Base-by-base conservation (phyloP, 768 basidiomycete species). In the Thelephora ganbajun region DNA sequence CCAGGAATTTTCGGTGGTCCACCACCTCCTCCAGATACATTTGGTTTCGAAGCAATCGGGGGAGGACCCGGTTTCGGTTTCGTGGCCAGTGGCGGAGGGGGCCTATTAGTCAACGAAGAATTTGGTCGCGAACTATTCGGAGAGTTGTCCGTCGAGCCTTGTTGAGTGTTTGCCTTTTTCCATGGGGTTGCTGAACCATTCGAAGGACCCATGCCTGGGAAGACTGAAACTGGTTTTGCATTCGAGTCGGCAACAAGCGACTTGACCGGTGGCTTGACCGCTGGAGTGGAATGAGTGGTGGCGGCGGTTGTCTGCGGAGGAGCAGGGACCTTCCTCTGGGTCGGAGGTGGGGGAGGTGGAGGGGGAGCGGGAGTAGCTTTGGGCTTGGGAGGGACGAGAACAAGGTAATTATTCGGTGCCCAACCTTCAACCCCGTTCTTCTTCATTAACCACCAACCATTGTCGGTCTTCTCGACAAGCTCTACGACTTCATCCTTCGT, bases 381-480 rank as follows among this genome's bases (percentile, higher is more conserved):
- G 2, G 79, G 72, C 53, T 74, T 78, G 18, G 76, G 76, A 14
- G 80, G 79, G 4, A 83, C 75, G 33, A 83, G 72, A 60, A 96
- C 92, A 6, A 94, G 78, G 58, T 92, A 96, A 62, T 90, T 92
- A 54, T 83, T 80, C 2, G 96, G 96, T 16, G 93, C 90, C 92
- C 93, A 99, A 12, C 90, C 96, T 60, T 97, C 91, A 14, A 68
- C 65, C 2, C 74, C 75, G 46, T 71, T 74, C 63, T 84, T 90
- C 71, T 83, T 87, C 48, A 97, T 83, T 30, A 96, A 71, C 94
- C 96, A 98, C 96, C 96, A 99, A 2, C 94, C 96, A 56, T 94
- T 94, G 50, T 92, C 79, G 59, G 83, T 81, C 61, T 96, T 91
- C 68, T 94, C 83, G 30, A 92, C 70, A 16, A 98, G 69, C 66